A percentile compares a stretch with the other conserved stretches of the same genome.
phyloP scores from a whole-genome alignment of 2,329 filamentous ascomycete genomes.

The Monosporascus sp. region DNA sequence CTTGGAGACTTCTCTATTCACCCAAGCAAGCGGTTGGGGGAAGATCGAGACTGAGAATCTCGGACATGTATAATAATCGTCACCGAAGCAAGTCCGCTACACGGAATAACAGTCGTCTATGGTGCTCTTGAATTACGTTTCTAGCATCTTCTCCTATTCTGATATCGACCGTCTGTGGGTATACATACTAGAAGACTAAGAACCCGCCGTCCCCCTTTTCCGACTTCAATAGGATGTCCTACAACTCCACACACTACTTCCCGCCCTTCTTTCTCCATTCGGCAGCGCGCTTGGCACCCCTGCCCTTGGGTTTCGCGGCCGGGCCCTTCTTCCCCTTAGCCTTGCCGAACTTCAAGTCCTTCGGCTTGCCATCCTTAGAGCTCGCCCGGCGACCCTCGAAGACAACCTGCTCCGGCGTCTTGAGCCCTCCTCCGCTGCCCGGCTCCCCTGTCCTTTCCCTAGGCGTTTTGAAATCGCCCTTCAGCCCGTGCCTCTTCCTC shows the following conservation, averaged over 20 bases:
- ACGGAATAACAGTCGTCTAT: no score
- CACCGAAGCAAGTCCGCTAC: no score
- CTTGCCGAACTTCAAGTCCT: conserved; percentile 54
- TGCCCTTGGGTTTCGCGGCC: conserved; percentile 17
- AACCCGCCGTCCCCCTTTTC: neutral
- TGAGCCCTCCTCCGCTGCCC: conserved; percentile 28
- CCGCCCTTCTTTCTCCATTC: conserved; percentile 27
- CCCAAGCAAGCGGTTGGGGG: no score
- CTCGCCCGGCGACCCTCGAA: conserved; percentile 77
- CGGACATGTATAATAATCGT: no score
- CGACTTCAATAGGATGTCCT: neutral
- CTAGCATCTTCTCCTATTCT: no score
- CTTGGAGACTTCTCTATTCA: no score
- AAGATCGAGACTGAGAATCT: no score
- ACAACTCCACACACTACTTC: conserved; percentile 8
- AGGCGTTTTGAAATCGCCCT: conserved; percentile 19
- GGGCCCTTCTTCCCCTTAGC: conserved; percentile 45
- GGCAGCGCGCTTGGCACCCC: conserved; percentile 26
- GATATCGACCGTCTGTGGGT: no score
- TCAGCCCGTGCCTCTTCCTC: conserved; percentile 34
- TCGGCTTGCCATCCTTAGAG: conserved; percentile 58
- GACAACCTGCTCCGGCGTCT: conserved; percentile 65
- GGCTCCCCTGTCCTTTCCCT: conserved; percentile 15
- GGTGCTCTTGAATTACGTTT: no score
- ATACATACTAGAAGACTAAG: no score